Percentiles rank a stretch among this genome's conserved stretches.
Evolutionary conservation across 2,329 filamentous ascomycete genomes (phyloP).

Genomic region (Dactylellina sp.): DNA sequence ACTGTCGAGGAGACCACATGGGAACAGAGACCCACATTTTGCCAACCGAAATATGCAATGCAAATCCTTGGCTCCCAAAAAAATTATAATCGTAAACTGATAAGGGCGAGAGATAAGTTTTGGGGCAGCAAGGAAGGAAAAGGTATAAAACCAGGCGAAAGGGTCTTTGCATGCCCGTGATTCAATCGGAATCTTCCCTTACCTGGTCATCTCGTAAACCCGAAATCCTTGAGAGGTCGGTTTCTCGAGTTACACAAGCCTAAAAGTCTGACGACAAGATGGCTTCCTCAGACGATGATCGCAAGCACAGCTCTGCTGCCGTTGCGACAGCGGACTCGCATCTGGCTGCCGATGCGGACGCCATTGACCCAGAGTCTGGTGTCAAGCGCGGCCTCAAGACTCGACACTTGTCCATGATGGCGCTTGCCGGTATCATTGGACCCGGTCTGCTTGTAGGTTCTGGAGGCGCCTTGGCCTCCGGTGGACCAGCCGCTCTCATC

Average conservation of each 20-base stretch:
- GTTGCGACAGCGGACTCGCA: constrained; percentile 33
- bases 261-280: constrained; percentile 22
- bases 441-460: constrained; percentile 79
- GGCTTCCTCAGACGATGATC: constrained; percentile 43
- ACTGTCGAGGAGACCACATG: constrained; percentile 44
- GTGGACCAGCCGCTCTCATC: constrained; percentile 77
- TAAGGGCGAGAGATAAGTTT: constrained; percentile 35
- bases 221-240: constrained; percentile 18
- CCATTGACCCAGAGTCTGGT: constrained; percentile 53
- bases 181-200: constrained; percentile 30
- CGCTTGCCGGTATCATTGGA: constrained; percentile 69
- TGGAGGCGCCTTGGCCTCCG: constrained; percentile 75
- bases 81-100: constrained; percentile 25
- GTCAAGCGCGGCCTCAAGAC: constrained; percentile 55
- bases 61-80: constrained; percentile 22
- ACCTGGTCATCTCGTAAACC: background rate
- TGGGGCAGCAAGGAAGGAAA: background rate
- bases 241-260: constrained; percentile 28
- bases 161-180: constrained; percentile 24
- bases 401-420: constrained; percentile 70
- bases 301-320: constrained; percentile 23
- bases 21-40: constrained; percentile 32
- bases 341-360: constrained; percentile 48
- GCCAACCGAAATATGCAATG: constrained; percentile 38
- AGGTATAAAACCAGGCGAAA: constrained; percentile 31